Base-by-base conservation (phyloP, 768 basidiomycete species). In the Boletus rufocinnamomeus region DNA sequence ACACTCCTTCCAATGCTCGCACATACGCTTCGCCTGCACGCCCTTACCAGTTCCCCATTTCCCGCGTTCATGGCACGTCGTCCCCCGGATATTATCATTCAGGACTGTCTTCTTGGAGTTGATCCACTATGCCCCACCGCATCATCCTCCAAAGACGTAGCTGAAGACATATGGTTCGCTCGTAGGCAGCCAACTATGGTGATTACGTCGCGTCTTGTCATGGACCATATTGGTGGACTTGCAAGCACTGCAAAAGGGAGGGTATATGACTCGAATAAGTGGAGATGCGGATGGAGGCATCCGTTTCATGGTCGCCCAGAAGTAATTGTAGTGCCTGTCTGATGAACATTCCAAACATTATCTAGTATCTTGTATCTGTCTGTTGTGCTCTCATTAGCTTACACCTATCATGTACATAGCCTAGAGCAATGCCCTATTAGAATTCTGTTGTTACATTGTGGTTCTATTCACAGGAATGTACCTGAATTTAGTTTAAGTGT, bases 281-380 rank as follows among this genome's bases (percentile, higher is more conserved):
- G 77, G 76, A 69, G 73, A 55, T 80, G 78, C 58, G 74, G 77
- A n/a, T 79, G 77, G 79, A 70, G 77, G 23, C 77, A 79, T 67
- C 72, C 77, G 28, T 79, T 80, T 54, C 77, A 80, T 62, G 77
- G 77, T 30, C 63, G 66, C 21, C 60, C 66, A 14, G 74, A 74
- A 44, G 74, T 75, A 2, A 66, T 67, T 5, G 78, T 80, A 2
- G 71, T 79, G 23, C 66, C 72, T 8, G 60, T 72, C 25, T 62
- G 45, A 68, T 21, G 21, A 52, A 17, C 23, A 10, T n/a, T 41
- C 28, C 5, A 23, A 17, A 23, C 5, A 6, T 25, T 16, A 28
- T 1, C 19, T 40, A 4, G 6, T 34, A 35, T 21, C 19, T 45
- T 32, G 10, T 51, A 48, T 38, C 13, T 25, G 17, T 34, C 34